Conservation (phyloP, 1,139 yeast genomes). For the Blastobotrys capitulatus region DNA sequence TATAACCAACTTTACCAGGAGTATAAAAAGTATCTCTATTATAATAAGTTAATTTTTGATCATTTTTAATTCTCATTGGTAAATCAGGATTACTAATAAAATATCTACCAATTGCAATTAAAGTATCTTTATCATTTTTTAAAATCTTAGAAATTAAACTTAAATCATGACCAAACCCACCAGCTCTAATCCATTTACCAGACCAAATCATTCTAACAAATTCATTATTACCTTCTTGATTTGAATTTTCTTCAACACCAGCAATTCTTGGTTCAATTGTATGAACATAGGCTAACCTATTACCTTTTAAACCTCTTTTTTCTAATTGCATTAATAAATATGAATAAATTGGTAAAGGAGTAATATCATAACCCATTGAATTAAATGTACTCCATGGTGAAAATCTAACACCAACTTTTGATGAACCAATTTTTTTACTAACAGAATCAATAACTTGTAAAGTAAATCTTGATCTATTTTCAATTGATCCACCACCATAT, state of each 20-base stretch:
- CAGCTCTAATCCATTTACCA: constrained; percentile 39
- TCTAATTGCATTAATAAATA: constrained; percentile 31
- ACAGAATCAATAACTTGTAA: constrained; percentile 52
- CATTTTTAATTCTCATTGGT: constrained; percentile 37
- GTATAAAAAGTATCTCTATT: constrained; percentile 35
- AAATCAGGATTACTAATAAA: constrained; percentile 49
- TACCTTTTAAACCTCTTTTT: constrained; percentile 25
- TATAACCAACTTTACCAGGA: constrained; percentile 32
- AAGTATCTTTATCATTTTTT: constrained; percentile 33
- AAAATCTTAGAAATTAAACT: constrained; percentile 21
- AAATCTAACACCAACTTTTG: constrained; percentile 50
- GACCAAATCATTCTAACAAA: constrained; percentile 32
- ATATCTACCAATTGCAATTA: constrained; percentile 43
- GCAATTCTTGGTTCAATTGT: constrained; percentile 43
- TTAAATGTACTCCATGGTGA: constrained; percentile 47
- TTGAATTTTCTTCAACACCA: neutral
- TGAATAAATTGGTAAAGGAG: constrained; percentile 29
- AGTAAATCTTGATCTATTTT: constrained; percentile 55
- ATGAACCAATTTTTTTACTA: constrained; percentile 47
- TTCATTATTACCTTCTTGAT: constrained; percentile 12
- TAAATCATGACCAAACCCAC: constrained; percentile 32
- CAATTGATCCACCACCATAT: constrained; percentile 67
- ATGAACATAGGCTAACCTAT: constrained; percentile 44
- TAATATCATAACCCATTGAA: constrained; percentile 31
- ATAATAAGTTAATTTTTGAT: constrained; percentile 30